Evolutionary conservation across 352 stramenopile genomes (phyloP).

Genomic region (Pythium scleroteichum): DNA sequence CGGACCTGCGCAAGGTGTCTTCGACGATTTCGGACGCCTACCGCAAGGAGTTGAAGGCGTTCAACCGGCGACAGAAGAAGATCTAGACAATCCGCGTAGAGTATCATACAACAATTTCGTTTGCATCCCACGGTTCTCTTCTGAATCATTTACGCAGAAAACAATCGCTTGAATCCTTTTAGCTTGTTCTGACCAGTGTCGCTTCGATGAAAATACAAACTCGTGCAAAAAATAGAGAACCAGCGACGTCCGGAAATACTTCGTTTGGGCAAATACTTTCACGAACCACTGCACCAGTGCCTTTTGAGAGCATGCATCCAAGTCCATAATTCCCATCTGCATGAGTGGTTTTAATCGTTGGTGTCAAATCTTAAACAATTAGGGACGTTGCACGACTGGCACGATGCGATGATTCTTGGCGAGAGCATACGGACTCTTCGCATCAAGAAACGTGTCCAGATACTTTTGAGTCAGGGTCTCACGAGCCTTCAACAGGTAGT

Average conservation of each 20-base stretch:
- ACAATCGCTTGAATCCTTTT: too few relatives aligned
- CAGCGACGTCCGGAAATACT: too few relatives aligned
- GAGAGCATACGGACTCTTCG: slow-evolving; percentile 73
- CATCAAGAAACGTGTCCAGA: slow-evolving; percentile 66
- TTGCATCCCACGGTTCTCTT: background rate
- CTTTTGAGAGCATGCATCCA: too few relatives aligned
- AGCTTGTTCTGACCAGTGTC: too few relatives aligned
- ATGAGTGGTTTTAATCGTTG: background rate
- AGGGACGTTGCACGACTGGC: slow-evolving; percentile 23
- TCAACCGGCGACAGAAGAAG: slow-evolving; percentile 78
- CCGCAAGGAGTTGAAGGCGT: slow-evolving; percentile 81
- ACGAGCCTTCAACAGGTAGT: slow-evolving; percentile 62
- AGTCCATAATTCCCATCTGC: too few relatives aligned
- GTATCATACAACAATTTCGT: background rate
- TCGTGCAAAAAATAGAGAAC: too few relatives aligned
- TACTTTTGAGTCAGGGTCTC: slow-evolving; percentile 70
- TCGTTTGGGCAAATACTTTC: too few relatives aligned
- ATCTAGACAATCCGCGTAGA: slow-evolving; percentile 33
- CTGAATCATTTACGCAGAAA: too few relatives aligned
- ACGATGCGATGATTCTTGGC: slow-evolving; percentile 79
- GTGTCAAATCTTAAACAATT: background rate
- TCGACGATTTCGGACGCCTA: slow-evolving; percentile 74
- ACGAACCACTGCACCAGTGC: too few relatives aligned
- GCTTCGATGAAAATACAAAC: too few relatives aligned
- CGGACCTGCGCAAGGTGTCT: slow-evolving; percentile 73